Evolutionary conservation across 108 stramenopile species (phyloP), one percentile per base, ranked within the genome.

Genomic region (Seminavis robusta): DNA sequence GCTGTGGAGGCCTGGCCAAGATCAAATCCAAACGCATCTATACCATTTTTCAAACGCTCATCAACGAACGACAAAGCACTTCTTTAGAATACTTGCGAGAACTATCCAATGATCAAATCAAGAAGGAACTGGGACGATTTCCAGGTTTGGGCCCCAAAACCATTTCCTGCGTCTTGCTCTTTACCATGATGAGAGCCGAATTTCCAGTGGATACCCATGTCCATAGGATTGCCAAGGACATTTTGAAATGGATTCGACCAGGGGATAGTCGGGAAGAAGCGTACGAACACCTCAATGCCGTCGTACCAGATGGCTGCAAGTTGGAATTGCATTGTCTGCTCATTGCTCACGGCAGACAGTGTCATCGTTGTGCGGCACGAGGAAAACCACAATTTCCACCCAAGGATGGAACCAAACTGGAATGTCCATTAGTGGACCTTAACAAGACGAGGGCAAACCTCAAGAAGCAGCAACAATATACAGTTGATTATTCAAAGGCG

Each of bases 201-300:
- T 90, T 90, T 41, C 84, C 88, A 2, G 88, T 90, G 1, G 88
- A 90, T 52, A 90, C 88, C 8, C 88, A 90, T 43, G 88, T 90
- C 7, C 63, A 71, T 15, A 67, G 84, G 4, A 90, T 90, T 32
- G 52, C 81, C 6, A 68, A 81, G 59, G 63, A 61, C 41, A n/a
- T n/a, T n/a, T 44, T 79, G 55, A 51, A 58, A 15, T 90, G 88
- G 88, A 69, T 84, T 23, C 44, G 62, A 0, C 15, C 42, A 5
- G 43, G 50, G 15, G 43, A 44, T 2, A 60, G 71, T 15, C 61
- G 84, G 34, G 88, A 90, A 32, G 42, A 47, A 8, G 83, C 84
- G 19, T 90, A 90, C 42, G 72, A 80, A 29, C 66, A 84, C 48
- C 63, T 90, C 39, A 90, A 90, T 64, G 44, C 37, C 0, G 27